These are phyloP conservation scores for Colletotrichum sp. DNA, from an alignment of 2,329 filamentous ascomycete species.

Conservation along the genomic window DNA sequence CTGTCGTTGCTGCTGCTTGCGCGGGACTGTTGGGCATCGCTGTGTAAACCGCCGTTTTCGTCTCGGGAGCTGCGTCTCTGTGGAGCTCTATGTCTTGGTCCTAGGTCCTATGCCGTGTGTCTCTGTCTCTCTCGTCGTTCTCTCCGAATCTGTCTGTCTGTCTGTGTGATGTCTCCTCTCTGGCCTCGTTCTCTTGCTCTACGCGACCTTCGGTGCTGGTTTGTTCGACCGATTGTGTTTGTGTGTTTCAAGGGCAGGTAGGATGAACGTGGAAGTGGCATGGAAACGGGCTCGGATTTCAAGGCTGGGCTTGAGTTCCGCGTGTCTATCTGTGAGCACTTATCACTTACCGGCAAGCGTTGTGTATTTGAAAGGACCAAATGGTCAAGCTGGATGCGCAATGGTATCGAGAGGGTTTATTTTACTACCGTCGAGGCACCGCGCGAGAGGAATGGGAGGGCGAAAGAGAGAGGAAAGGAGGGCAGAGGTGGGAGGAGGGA, in stretches of 20 bases:
- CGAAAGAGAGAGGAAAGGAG: constrained; percentile 4
- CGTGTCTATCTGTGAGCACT: neutral
- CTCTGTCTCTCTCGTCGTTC: neutral
- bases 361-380: constrained; percentile 2
- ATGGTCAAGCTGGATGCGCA: constrained; percentile 10
- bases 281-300: neutral
- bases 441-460: constrained; percentile 18
- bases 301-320: neutral
- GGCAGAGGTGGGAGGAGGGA: constrained; percentile 10
- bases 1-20: neutral
- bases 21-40: neutral
- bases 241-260: neutral
- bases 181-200: neutral
- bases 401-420: constrained; percentile 22
- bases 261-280: neutral
- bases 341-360: constrained; percentile 13
- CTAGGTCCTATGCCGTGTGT: neutral
- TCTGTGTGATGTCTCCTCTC: neutral
- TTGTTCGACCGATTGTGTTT: neutral
- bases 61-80: neutral
- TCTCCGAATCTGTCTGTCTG: neutral
- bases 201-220: neutral
- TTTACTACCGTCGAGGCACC: constrained; percentile 21
- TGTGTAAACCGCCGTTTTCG: constrained; percentile 6
- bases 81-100: neutral